Evolutionary conservation across 305 asterid species (phyloP).

Genomic region (Solanum aculeatissimum): DNA sequence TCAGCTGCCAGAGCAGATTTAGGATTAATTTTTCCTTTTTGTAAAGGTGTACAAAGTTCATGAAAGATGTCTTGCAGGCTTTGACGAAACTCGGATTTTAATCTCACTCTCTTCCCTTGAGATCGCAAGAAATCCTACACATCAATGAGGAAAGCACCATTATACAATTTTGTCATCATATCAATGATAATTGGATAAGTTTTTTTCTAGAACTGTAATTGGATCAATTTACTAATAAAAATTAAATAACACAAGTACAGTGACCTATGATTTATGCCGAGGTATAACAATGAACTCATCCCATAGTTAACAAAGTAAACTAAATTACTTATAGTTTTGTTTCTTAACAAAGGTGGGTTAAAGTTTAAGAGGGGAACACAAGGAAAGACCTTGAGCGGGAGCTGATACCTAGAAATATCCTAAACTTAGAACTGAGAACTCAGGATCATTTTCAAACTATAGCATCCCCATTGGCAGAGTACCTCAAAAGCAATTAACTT

Average conservation of each 20-base stretch:
- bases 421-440: background rate
- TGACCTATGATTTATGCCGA: background rate
- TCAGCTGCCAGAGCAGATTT: constrained; percentile 71
- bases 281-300: background rate
- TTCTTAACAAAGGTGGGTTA: background rate
- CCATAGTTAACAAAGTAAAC: background rate
- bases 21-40: constrained; percentile 33
- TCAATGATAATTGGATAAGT: background rate
- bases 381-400: background rate
- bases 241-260: background rate
- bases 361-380: background rate
- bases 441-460: background rate
- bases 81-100: constrained; percentile 59
- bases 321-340: background rate
- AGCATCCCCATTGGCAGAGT: background rate
- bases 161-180: background rate
- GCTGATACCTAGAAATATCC: background rate
- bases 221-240: background rate
- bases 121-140: constrained; percentile 67
- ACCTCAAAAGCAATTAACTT: background rate
- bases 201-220: background rate
- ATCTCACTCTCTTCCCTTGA: constrained; percentile 73
- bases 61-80: constrained; percentile 48
- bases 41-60: constrained; percentile 46
- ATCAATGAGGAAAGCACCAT: background rate